phyloP scores from a whole-genome alignment of 139 green algal species.

The Coccomyxa sp. region DNA sequence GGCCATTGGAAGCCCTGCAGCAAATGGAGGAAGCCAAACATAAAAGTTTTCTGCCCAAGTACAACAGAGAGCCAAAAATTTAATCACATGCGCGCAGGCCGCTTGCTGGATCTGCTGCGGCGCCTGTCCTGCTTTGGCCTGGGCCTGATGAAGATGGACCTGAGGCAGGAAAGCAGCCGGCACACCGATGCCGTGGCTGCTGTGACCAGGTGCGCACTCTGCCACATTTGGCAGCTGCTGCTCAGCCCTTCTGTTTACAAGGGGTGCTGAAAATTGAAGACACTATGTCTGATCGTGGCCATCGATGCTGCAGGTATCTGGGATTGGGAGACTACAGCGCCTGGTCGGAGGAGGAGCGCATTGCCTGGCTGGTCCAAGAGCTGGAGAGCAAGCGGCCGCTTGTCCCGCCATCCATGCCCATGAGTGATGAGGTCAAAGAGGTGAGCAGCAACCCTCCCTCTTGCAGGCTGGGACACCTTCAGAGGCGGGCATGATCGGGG shows the following conservation, averaged over 20 bases:
- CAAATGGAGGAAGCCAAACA: not conserved
- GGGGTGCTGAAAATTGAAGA: not conserved
- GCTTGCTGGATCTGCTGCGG: conserved; percentile 88
- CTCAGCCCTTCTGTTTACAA: not conserved
- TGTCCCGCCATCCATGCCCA: conserved; percentile 75
- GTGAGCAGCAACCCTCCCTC: not conserved
- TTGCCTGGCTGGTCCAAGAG: conserved; percentile 77
- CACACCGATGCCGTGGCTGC: conserved; percentile 83
- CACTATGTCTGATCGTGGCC: not conserved
- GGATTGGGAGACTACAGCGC: conserved; percentile 75
- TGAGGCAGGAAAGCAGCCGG: conserved; percentile 83
- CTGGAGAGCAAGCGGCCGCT: conserved; percentile 79
- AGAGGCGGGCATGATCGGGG: not conserved
- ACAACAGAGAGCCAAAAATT: too few species aligned
- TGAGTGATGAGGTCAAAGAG: conserved; percentile 62
- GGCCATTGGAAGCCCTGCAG: not conserved
- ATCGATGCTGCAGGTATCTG: conserved; percentile 53
- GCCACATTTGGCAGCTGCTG: conserved; percentile 1
- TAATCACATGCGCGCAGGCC: conserved; percentile 14
- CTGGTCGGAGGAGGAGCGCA: conserved; percentile 84
- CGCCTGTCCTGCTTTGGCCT: conserved; percentile 86
- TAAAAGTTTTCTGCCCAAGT: too few species aligned
- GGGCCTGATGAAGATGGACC: conserved; percentile 90
- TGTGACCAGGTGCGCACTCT: conserved; percentile 57
- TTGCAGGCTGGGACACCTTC: not conserved